These are phyloP conservation scores for Alternaria sp. DNA, from an alignment of 2,329 filamentous ascomycete genomes.

Conservation along the genomic window DNA sequence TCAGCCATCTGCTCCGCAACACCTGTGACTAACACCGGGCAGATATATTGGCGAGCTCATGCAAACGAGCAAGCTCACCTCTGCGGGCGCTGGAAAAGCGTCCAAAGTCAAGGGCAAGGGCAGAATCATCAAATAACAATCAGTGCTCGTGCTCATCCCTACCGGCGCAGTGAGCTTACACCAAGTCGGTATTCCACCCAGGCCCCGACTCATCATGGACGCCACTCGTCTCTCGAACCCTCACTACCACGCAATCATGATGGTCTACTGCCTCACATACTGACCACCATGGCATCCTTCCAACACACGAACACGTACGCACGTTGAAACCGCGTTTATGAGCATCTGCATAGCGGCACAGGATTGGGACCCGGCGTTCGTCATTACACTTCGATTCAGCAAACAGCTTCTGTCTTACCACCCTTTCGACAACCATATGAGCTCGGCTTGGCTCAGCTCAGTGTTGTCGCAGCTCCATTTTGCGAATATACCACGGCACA, in stretches of 20 bases:
- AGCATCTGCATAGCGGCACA: constrained; percentile 51
- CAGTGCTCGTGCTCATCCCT: constrained; percentile 30
- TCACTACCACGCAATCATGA: constrained; percentile 46
- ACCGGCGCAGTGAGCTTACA: constrained; percentile 25
- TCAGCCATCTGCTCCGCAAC: neutral
- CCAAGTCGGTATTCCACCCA: constrained; percentile 39
- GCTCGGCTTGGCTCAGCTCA: constrained; percentile 5
- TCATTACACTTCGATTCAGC: constrained; percentile 35
- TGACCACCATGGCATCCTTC: constrained; percentile 24
- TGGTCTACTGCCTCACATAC: constrained; percentile 41
- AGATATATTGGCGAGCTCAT: constrained; percentile 98
- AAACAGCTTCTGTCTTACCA: constrained; percentile 37
- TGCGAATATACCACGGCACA: constrained; percentile 19
- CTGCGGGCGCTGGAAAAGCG: constrained; percentile 61
- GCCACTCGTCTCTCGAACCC: constrained; percentile 38
- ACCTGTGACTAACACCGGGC: constrained; percentile 23
- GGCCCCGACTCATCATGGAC: constrained; percentile 43
- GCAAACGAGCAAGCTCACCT: constrained; percentile 72
- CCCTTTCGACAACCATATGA: constrained; percentile 14
- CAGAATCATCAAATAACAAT: constrained; percentile 49
- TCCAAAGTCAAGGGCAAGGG: constrained; percentile 57
- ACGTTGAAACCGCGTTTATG: constrained; percentile 40
- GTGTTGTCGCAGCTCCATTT: constrained; percentile 14
- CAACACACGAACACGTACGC: constrained; percentile 26
- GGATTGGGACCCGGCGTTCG: constrained; percentile 42